phyloP scores from a whole-genome alignment of 352 stramenopile genomes.

The Phytophthora sp. region DNA sequence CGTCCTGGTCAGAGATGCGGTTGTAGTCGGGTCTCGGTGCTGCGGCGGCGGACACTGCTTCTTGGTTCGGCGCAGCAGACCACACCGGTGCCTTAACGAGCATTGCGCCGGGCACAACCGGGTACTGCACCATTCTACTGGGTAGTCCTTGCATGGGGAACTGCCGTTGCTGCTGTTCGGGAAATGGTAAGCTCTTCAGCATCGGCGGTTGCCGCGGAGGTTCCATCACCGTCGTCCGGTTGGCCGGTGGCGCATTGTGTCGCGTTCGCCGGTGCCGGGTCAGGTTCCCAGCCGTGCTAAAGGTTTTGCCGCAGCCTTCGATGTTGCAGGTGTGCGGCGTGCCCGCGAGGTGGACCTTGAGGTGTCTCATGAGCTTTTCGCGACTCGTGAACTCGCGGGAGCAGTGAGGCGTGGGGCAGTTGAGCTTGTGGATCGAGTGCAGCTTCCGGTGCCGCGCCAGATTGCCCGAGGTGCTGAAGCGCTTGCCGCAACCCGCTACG shows the following conservation, averaged over 20 bases:
- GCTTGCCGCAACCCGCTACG: slow-evolving; percentile 58
- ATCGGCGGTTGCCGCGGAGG: slow-evolving; percentile 15
- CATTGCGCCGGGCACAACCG: slow-evolving; percentile 29
- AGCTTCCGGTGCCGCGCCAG: slow-evolving; percentile 69
- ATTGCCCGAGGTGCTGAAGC: slow-evolving; percentile 80
- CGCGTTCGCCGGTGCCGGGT: slow-evolving; percentile 62
- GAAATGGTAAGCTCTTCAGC: slow-evolving; percentile 24
- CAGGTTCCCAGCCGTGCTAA: slow-evolving; percentile 65
- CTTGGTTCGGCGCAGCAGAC: slow-evolving; percentile 16
- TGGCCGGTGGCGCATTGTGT: slow-evolving; percentile 30
- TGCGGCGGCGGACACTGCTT: not conserved
- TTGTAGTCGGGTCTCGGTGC: slow-evolving; percentile 18
- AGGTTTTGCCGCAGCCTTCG: slow-evolving; percentile 54
- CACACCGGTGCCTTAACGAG: slow-evolving; percentile 30
- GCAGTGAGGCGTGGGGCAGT: slow-evolving; percentile 50
- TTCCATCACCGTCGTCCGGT: slow-evolving; percentile 5
- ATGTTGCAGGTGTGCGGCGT: slow-evolving; percentile 61
- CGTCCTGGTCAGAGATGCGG: slow-evolving; percentile 47
- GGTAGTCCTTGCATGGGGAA: slow-evolving; percentile 19
- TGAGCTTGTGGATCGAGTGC: slow-evolving; percentile 57
- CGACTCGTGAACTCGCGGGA: slow-evolving; percentile 55
- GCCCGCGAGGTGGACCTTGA: slow-evolving; percentile 55
- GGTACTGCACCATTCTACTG: slow-evolving; percentile 20
- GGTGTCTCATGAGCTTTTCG: slow-evolving; percentile 55
- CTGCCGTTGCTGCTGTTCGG: slow-evolving; percentile 21